Conservation (phyloP, 768 basidiomycete genomes). For the Boletus sp. region DNA sequence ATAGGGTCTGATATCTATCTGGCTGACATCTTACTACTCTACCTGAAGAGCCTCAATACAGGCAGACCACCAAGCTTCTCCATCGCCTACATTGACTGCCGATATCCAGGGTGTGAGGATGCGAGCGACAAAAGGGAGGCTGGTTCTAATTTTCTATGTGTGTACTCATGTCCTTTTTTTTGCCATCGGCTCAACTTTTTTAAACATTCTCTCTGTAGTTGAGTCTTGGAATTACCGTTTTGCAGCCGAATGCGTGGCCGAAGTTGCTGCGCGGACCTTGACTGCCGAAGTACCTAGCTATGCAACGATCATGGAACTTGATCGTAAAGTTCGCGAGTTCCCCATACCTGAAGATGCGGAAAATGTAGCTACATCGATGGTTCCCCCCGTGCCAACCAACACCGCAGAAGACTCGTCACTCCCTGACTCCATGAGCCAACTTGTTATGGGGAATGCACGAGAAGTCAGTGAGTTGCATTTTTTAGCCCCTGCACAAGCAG, state of each 20-base stretch:
- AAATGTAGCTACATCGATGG: slow-evolving; percentile 37
- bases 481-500: background rate
- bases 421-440: slow-evolving; percentile 38
- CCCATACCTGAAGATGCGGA: slow-evolving; percentile 49
- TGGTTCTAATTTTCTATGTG: slow-evolving; percentile 27
- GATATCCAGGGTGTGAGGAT: slow-evolving; percentile 43
- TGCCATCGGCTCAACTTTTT: background rate
- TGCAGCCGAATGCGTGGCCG: slow-evolving; percentile 61
- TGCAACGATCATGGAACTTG: slow-evolving; percentile 63
- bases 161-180: slow-evolving; percentile 12
- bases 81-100: slow-evolving; percentile 65
- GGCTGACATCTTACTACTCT: slow-evolving; percentile 9
- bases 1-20: background rate
- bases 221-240: slow-evolving; percentile 64
- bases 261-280: slow-evolving; percentile 59
- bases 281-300: slow-evolving; percentile 65
- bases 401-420: slow-evolving; percentile 13
- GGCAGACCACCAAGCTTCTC: slow-evolving; percentile 72
- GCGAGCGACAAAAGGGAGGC: slow-evolving; percentile 15
- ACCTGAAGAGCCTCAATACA: slow-evolving; percentile 57
- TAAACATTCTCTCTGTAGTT: slow-evolving; percentile 36
- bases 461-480: slow-evolving; percentile 35
- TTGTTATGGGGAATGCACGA: slow-evolving; percentile 35
- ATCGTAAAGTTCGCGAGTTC: slow-evolving; percentile 67
- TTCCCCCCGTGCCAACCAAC: slow-evolving; percentile 13